These are phyloP conservation scores for Aspergillus sojae DNA, from an alignment of 2,329 filamentous ascomycete species.

Conservation along the genomic window DNA sequence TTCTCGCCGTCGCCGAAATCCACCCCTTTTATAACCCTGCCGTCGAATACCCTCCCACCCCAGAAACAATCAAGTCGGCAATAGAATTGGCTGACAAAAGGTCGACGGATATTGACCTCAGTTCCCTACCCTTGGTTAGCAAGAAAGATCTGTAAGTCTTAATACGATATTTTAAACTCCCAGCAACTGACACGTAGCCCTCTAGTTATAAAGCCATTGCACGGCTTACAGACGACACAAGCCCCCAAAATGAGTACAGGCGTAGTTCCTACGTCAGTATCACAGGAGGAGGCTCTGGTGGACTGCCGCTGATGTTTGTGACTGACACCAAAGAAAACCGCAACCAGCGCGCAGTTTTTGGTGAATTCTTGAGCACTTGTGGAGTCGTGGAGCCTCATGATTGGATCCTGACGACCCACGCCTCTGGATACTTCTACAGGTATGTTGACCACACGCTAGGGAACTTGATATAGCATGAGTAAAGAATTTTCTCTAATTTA, in stretches of 20 bases:
- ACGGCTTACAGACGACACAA: conserved; percentile 3
- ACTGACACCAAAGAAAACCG: conserved; percentile 48
- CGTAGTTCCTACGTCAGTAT: conserved; percentile 42
- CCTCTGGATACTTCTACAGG: conserved; percentile 43
- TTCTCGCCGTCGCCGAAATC: conserved; percentile 37
- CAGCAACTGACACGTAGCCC: neutral
- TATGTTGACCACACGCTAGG: conserved; percentile 13
- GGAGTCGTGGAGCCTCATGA: conserved; percentile 40
- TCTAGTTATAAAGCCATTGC: neutral
- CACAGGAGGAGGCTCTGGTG: conserved; percentile 45
- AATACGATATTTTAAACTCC: neutral
- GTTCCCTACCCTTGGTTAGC: neutral
- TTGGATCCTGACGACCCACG: conserved; percentile 45
- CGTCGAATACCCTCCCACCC: conserved; percentile 35
- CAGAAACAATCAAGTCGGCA: conserved; percentile 9
- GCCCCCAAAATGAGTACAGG: conserved; percentile 41
- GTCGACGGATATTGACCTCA: neutral
- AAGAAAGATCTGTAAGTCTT: conserved; percentile 9
- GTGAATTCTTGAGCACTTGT: conserved; percentile 32
- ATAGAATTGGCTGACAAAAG: neutral
- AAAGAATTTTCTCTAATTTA: neutral
- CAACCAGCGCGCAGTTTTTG: conserved; percentile 40
- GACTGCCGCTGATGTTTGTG: conserved; percentile 43
- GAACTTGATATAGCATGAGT: neutral
- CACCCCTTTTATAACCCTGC: conserved; percentile 41